Percentiles rank a stretch among this genome's conserved stretches.
Conservation (phyloP, 345 rosid genomes). For the Aegle marmelos region DNA sequence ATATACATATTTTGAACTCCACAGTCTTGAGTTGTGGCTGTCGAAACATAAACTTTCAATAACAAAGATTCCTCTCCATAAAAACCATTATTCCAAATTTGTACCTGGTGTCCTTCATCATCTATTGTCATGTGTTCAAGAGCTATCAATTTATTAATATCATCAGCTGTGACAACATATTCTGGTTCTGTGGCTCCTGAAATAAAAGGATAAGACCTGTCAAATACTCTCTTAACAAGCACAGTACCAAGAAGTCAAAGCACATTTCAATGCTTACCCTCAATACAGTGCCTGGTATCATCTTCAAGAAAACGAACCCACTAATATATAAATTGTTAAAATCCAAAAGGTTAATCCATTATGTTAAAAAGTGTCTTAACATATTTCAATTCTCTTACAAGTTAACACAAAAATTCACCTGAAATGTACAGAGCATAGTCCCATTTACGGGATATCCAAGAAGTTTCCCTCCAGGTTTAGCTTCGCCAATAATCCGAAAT, state of each 20-base stretch:
- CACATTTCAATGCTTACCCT: constrained; percentile 50
- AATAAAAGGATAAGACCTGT: constrained; percentile 1
- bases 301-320: constrained; percentile 96
- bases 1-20: constrained; percentile 29
- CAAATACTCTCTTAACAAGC: constrained; percentile 34
- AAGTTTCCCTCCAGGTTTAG: constrained; percentile 84
- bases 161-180: constrained; percentile 95
- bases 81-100: constrained; percentile 11
- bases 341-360: not conserved
- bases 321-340: not conserved
- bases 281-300: constrained; percentile 89
- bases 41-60: constrained; percentile 28
- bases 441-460: constrained; percentile 86
- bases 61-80: constrained; percentile 40
- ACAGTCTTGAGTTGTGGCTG: constrained; percentile 94
- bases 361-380: not conserved
- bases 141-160: constrained; percentile 90
- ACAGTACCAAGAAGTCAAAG: not conserved
- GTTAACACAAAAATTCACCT: constrained; percentile 40
- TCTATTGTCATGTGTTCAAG: constrained; percentile 99
- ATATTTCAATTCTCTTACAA: not conserved
- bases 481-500: constrained; percentile 87
- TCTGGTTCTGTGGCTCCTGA: constrained; percentile 98
- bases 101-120: constrained; percentile 94
- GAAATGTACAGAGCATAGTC: constrained; percentile 96